These are phyloP conservation scores for Yamadazyma buinensis DNA, from an alignment of 1,139 yeast species.

Conservation along the genomic window DNA sequence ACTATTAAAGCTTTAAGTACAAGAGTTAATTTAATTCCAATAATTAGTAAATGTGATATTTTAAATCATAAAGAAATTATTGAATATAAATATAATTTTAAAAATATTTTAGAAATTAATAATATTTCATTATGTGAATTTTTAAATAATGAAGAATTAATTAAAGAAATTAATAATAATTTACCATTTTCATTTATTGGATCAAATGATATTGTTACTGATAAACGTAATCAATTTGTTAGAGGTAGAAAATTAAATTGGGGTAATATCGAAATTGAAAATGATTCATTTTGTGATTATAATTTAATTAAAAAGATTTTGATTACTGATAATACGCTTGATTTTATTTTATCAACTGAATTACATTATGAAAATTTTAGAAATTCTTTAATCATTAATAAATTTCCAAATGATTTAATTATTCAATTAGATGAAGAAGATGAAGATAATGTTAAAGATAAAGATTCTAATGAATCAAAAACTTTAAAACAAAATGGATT, in stretches of 20 bases:
- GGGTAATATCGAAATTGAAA: constrained; percentile 74
- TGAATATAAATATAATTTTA: constrained; percentile 43
- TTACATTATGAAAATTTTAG: constrained; percentile 55
- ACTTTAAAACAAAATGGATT: background rate
- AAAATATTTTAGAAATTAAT: constrained; percentile 40
- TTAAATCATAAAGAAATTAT: constrained; percentile 42
- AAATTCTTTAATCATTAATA: constrained; percentile 31
- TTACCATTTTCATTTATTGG: constrained; percentile 65
- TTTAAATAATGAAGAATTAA: constrained; percentile 38
- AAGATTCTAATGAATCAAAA: too few species aligned
- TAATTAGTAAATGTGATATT: constrained; percentile 73
- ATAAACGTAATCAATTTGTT: constrained; percentile 35
- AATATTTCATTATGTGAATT: constrained; percentile 57
- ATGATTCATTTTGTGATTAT: constrained; percentile 65
- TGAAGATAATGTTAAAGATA: background rate
- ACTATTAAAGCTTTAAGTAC: constrained; percentile 65
- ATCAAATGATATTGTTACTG: constrained; percentile 32
- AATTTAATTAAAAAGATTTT: constrained; percentile 46
- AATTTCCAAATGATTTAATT: background rate
- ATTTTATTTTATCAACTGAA: constrained; percentile 56
- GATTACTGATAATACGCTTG: constrained; percentile 54
- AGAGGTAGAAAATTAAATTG: constrained; percentile 68
- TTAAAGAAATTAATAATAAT: constrained; percentile 23
- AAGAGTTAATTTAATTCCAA: constrained; percentile 72
- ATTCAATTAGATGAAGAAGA: too few species aligned